phyloP scores from a whole-genome alignment of 2,329 filamentous ascomycete genomes.

The Clarireedia homoeocarpa region DNA sequence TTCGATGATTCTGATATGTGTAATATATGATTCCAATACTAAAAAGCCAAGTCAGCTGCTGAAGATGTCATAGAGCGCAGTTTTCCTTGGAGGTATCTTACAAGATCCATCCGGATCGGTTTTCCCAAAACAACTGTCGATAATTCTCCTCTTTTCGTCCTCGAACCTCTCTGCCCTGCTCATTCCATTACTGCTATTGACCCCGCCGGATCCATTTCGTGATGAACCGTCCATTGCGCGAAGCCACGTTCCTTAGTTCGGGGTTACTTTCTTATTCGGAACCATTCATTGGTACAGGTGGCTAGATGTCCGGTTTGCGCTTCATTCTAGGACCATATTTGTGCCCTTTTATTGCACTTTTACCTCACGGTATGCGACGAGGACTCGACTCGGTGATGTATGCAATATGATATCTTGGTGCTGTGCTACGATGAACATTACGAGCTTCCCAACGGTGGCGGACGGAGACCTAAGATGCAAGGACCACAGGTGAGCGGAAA shows the following conservation, averaged over 20 bases:
- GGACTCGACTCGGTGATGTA: background rate
- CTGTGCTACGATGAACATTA: background rate
- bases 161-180: slow-evolving; percentile 75
- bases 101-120: slow-evolving; percentile 78
- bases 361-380: background rate
- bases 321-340: slow-evolving; percentile 4
- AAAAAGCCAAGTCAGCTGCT: slow-evolving; percentile 20
- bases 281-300: slow-evolving; percentile 6
- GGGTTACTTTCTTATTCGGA: slow-evolving; percentile 2
- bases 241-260: slow-evolving; percentile 23
- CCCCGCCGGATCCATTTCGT: slow-evolving; percentile 28
- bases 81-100: slow-evolving; percentile 34
- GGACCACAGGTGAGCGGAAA: background rate
- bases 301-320: background rate
- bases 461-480: slow-evolving; percentile 5
- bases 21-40: slow-evolving; percentile 94
- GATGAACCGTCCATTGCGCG: slow-evolving; percentile 30
- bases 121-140: slow-evolving; percentile 90
- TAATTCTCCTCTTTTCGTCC: slow-evolving; percentile 90
- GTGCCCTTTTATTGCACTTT: background rate
- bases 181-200: slow-evolving; percentile 24
- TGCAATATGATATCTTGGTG: background rate
- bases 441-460: slow-evolving; percentile 1
- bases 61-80: background rate
- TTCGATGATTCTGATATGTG: slow-evolving; percentile 86